Percentiles rank a stretch among this genome's conserved stretches.
Evolutionary conservation across 352 stramenopile species (phyloP).

Genomic region (Globisporangium viniferum): DNA sequence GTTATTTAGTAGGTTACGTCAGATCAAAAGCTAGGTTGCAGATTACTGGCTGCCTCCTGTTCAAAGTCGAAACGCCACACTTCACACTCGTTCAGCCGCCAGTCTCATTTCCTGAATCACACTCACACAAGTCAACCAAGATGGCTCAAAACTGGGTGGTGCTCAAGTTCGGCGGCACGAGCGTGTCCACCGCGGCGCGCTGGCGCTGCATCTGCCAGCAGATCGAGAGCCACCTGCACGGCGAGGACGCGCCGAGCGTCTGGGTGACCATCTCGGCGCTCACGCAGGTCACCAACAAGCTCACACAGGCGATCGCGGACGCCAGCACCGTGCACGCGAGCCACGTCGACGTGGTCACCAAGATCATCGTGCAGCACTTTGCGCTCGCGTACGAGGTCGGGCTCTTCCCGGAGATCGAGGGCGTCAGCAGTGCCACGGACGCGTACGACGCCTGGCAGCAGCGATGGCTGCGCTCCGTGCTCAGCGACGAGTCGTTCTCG

Average conservation of each 20-base stretch:
- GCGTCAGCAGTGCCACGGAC: constrained; percentile 33
- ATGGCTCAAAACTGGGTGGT: constrained; percentile 60
- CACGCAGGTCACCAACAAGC: constrained; percentile 86
- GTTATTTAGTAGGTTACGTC: not conserved
- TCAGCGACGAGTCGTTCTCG: constrained; percentile 51
- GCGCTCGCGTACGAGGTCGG: constrained; percentile 65
- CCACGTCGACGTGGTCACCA: constrained; percentile 43
- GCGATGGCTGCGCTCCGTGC: constrained; percentile 55
- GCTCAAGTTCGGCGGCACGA: constrained; percentile 89
- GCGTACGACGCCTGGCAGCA: constrained; percentile 54
- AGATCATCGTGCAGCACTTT: constrained; percentile 71
- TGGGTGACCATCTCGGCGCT: constrained; percentile 89
- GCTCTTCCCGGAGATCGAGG: constrained; percentile 40
- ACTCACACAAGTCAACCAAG: not conserved
- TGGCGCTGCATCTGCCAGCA: constrained; percentile 82
- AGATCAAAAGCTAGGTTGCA: not conserved
- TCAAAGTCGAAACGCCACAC: constrained; percentile 5
- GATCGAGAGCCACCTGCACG: constrained; percentile 52
- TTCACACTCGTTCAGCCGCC: not conserved
- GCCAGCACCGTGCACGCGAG: constrained; percentile 33
- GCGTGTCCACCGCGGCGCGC: constrained; percentile 72
- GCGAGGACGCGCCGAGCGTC: constrained; percentile 38
- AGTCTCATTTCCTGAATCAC: constrained; percentile 2
- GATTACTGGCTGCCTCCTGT: not conserved
- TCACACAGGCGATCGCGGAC: constrained; percentile 54